phyloP scores from a whole-genome alignment of 805 yeast species.

The Metschnikowia santaceciliae region DNA sequence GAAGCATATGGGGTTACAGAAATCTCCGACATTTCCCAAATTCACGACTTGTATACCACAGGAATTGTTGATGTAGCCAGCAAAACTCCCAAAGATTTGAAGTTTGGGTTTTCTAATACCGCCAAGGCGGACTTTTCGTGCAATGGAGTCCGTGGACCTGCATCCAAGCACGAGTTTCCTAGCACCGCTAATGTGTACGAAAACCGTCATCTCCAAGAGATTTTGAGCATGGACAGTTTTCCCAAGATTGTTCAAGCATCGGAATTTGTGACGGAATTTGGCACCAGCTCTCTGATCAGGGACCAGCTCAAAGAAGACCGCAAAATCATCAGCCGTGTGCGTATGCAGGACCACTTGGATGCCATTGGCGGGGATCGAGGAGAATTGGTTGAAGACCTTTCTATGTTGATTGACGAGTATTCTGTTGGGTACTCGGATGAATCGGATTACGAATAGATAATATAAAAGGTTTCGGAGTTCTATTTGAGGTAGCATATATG shows the following conservation, averaged over 20 bases:
- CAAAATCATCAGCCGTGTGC: slow-evolving; percentile 12
- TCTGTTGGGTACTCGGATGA: slow-evolving; percentile 45
- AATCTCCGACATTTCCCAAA: not conserved
- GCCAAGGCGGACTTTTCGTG: not conserved
- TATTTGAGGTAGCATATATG: too few relatives aligned
- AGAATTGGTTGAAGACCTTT: slow-evolving; percentile 49
- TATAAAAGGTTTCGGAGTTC: too few relatives aligned
- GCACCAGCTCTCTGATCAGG: slow-evolving; percentile 22
- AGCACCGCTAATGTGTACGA: slow-evolving; percentile 3
- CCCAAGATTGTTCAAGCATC: slow-evolving; percentile 20
- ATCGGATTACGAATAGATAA: slow-evolving; percentile 8
- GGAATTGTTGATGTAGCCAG: not conserved
- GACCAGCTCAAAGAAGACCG: slow-evolving; percentile 27
- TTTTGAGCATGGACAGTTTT: slow-evolving; percentile 25
- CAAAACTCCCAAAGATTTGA: not conserved
- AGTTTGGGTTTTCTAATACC: not conserved
- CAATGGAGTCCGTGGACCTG: not conserved
- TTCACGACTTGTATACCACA: not conserved
- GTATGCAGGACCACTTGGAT: slow-evolving; percentile 19
- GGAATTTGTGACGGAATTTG: slow-evolving; percentile 21
- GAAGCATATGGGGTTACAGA: too few relatives aligned
- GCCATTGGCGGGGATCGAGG: slow-evolving; percentile 46
- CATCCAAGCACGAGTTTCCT: not conserved
- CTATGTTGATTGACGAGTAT: slow-evolving; percentile 42
- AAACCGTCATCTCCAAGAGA: slow-evolving; percentile 19